Base-by-base conservation (phyloP, 106 monocot species). In the Acanthochlamys bracteata region DNA sequence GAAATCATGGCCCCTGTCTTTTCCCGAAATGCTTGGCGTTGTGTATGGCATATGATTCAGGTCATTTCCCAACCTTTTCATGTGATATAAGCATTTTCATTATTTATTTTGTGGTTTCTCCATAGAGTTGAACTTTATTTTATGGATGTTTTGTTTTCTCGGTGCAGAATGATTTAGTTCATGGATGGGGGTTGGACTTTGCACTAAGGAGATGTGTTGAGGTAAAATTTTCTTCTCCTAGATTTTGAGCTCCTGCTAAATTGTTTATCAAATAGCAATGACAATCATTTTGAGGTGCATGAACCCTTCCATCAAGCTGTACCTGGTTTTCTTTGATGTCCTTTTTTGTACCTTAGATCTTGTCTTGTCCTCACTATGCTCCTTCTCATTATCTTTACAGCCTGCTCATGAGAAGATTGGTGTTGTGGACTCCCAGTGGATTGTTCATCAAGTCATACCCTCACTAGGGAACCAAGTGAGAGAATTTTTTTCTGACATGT, bases 391-490 rank as follows among this genome's bases (percentile, higher is more conserved):
- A n/a, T n/a, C 20, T 21, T 4, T 20, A 55, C 20, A 55, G 63
- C 63, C 63, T 2, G 63, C 63, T 46, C 63, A 63, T 63, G 63
- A 63, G 63, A 63, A 63, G 16, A 61, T 61, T 1, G 61, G 61
- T 40, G 61, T 61, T 25, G 61, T 61, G 39, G 61, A 61, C 17
- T 11, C 61, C 40, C 61, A 61, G 7, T 61, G 61, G 61, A 41
- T 61, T 41, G 39, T 61, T 61, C 61, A 61, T 61, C 61, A 61
- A 41, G 61, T 61, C 0, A 39, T 61, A 40, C 61, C 61, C 17
- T 61, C 61, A 12, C 76, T 76, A 15, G 66, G 77, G 45, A 71
- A 71, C 65, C 71, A 77, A 66, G 77, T 77, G n/a, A n/a, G n/a
- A n/a, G n/a, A n/a, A n/a, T n/a, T n/a, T n/a, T n/a, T n/a, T n/a